Base-by-base conservation (phyloP, 805 yeast genomes). In the Nakazawaea wyomingensis region DNA sequence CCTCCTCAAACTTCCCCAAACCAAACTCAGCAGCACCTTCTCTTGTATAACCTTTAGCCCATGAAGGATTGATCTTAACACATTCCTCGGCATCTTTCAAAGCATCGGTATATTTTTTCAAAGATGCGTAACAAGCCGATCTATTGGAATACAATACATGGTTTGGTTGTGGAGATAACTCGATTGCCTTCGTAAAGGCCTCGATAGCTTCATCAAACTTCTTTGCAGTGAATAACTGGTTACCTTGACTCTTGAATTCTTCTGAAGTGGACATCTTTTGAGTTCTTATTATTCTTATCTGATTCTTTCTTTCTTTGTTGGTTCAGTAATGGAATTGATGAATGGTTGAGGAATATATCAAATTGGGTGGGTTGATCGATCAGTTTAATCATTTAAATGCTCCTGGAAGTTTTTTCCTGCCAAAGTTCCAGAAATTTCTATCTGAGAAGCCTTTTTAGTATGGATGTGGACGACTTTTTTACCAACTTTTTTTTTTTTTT, bases 41-140 rank as follows among this genome's bases (percentile, higher is more conserved):
- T 65, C 99, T 82, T 57, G 81, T 85, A 71, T 85, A 86, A 37
- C 98, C 99, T 66, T 93, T 93, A 18, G 96, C 89, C 98, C 98
- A 93, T 2, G 82, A 51, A 13, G 89, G 82, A 50, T 85, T 87
- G 65, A 89, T 80, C 55, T 77, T 74, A 42, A 85, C 80, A 66
- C 96, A 85, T 57, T 84, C 78, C 46, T 85, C 75, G 14, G 98
- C 99, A 62, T 93, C 99, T 36, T 71, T 68, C 47, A 88, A 69
- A 3, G 98, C 99, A 47, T 80, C 68, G 18, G 61, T 62, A 56
- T 81, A 93, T 54, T 89, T 68, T 56, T 80, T 79, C 66, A 80
- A 65, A 5, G 96, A 86, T 4, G 97, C 84, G 56, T 82, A 82
- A 45, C 88, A 77, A 11, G 96, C 99, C 9, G 98, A 90, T 63